A percentile compares a stretch with the other conserved stretches of the same genome.
Evolutionary conservation across 176 grass and related monocot species (phyloP).

Genomic region (Elaeis guineensis): DNA sequence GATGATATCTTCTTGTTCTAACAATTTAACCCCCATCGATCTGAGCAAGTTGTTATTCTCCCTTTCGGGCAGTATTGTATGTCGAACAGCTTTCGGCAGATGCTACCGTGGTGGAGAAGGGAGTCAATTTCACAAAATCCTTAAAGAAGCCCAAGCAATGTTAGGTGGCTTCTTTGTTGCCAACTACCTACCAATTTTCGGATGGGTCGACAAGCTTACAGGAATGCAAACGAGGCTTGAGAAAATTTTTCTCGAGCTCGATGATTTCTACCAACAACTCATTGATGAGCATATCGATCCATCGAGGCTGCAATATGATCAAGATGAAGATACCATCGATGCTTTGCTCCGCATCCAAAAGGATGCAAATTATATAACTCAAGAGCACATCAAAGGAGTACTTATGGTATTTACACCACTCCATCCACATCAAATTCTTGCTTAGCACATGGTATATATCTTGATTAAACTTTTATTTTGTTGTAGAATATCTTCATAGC

Average conservation of each 20-base stretch:
- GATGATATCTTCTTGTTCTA: no score
- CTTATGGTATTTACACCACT: background rate
- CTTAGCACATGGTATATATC: no score
- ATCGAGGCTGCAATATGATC: background rate
- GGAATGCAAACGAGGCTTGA: background rate
- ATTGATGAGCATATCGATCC: background rate
- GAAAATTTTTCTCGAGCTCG: slow-evolving; percentile 7
- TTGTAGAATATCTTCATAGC: slow-evolving; percentile 25
- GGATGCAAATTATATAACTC: slow-evolving; percentile 8
- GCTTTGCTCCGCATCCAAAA: slow-evolving; percentile 7
- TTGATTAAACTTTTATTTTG: no score
- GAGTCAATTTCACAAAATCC: no score
- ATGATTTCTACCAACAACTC: background rate
- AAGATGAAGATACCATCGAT: slow-evolving; percentile 12
- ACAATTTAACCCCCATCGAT: background rate
- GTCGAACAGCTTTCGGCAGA: no score
- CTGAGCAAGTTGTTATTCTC: slow-evolving; percentile 2
- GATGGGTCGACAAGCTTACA: no score
- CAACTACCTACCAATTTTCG: no score
- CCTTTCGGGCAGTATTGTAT: no score
- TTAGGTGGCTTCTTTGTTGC: no score
- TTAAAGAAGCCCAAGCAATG: no score
- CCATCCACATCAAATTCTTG: background rate
- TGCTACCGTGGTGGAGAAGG: no score
- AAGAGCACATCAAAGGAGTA: slow-evolving; percentile 16